Base-by-base conservation (phyloP, 352 stramenopile species). In the Hyaloperonospora brassicae region DNA sequence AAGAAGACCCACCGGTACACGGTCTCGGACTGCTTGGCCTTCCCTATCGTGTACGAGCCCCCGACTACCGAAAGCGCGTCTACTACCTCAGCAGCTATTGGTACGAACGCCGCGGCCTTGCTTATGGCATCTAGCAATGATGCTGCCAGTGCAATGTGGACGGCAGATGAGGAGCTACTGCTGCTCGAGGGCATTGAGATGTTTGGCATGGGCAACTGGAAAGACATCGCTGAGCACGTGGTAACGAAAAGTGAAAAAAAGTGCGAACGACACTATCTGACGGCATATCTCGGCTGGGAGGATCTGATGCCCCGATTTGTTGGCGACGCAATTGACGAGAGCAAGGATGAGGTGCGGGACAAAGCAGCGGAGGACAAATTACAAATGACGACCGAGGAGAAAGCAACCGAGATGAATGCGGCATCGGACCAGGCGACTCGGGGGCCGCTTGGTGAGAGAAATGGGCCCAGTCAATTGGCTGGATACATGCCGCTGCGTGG, bases 181-280 rank as follows among this genome's bases (percentile, higher is more conserved):
- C 73, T 98, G 38, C 79, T 99, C 12, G 96, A 99, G 62, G 95
- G 73, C 23, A 98, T 98, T 45, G 79, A 96, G 48, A 95, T 93
- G 63, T 97, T 97, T 60, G 95, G 96, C 31, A 83, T 98, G 56
- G 95, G 95, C 46, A 99, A 99, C 70, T 99, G 96, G 96, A 87
- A 87, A 57, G 86, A 97, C 56, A 96, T 95, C 44, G 76, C 84
- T 0, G 79, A 95, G 27, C 79, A 96, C 47, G 79, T 96, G 22
- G 77, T 62, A 23, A 90, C 76, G 36, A 94, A 95, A 66, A 81
- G 62, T 35, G 84, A 95, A 52, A 87, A 86, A 47, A 91, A 95
- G 52, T 97, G 89, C 55, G 83, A 95, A 65, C 53, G 68, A n/a
- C 85, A 95, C 58, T 97, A 97, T 66, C 64, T 95, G 51, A 77